Evolutionary conservation across 495 filamentous ascomycete genomes (phyloP), one percentile per base, ranked within the genome.

Genomic region (Stereocaulon alpinum): DNA sequence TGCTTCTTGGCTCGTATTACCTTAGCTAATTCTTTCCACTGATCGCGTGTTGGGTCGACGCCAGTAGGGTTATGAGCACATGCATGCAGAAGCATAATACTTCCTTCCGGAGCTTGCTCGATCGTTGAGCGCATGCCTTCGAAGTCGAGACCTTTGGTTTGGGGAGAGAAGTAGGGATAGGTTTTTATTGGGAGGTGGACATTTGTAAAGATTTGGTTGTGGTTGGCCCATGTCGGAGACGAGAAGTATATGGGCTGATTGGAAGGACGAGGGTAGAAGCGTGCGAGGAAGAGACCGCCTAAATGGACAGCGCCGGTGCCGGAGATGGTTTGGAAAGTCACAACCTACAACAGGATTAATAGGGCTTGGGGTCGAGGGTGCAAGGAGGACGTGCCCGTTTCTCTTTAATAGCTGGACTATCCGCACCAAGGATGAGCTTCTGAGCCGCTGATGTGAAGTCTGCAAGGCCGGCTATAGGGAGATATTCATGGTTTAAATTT

Each of bases 61-160:
- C 93, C 93, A 15, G 93, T 99, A 24, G 93, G 93, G 73, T 99
- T 99, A 78, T 97, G 93, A 29, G 93, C 93, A 72, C 93, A 99
- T 61, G 89, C 90, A 72, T 99, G 93, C 17, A 99, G 82, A 30
- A 99, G 81, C 73, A 97, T 83, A 70, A 99, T 80, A 65, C 84
- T 89, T 61, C 86, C 86, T 27, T 83, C 71, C 0, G 88, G 86
- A 6, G 93, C 92, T 37, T 76, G 70, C 18, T 74, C 62, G 44
- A 99, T 73, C 17, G 86, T 70, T 50, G 66, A 66, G 62, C 87
- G 81, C 86, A 97, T 91, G 69, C 91, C 93, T 30, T 83, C 80
- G 71, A 97, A 89, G 70, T 96, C 91, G 55, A 99, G 84, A 29
- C 89, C 91, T 68, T 86, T 91, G 56, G 92, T 96, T 67, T 86